These are phyloP conservation scores for Combretum micranthum DNA, from an alignment of 345 rosid species.

Conservation along the genomic window DNA sequence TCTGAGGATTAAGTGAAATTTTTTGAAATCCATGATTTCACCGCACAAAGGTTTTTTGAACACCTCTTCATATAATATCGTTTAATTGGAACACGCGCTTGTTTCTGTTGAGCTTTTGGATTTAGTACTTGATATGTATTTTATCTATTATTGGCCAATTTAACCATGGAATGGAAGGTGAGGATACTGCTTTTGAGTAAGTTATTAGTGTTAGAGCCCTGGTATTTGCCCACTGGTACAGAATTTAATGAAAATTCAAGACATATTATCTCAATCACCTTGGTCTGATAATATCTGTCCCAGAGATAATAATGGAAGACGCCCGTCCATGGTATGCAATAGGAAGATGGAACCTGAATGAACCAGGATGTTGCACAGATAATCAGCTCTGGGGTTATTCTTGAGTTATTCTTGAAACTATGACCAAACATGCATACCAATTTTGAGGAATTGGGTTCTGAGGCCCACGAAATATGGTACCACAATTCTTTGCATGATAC, in stretches of 20 bases:
- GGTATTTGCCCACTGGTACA: too few species aligned
- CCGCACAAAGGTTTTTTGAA: too few species aligned
- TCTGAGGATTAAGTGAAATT: too few species aligned
- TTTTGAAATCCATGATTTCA: too few species aligned
- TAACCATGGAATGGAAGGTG: too few species aligned
- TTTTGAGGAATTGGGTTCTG: conserved; percentile 60
- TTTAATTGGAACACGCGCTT: too few species aligned
- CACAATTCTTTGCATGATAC: conserved; percentile 95
- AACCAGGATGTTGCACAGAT: conserved; percentile 5
- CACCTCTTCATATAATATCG: too few species aligned
- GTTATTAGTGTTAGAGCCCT: too few species aligned
- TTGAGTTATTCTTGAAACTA: conserved; percentile 4
- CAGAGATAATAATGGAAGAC: conserved; percentile 84
- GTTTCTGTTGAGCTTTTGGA: too few species aligned
- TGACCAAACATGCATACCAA: conserved; percentile 37
- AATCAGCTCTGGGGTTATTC: not conserved
- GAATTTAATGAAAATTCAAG: not conserved
- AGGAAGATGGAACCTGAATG: conserved; percentile 88
- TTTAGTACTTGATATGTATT: too few species aligned
- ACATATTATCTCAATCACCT: conserved; percentile 28
- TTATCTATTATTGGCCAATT: too few species aligned
- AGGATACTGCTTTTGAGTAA: too few species aligned
- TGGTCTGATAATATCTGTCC: conserved; percentile 81
- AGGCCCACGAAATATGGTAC: conserved; percentile 84
- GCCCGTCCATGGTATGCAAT: conserved; percentile 97